Evolutionary conservation across 2,329 filamentous ascomycete genomes (phyloP).

Genomic region (Penicillium sp.): DNA sequence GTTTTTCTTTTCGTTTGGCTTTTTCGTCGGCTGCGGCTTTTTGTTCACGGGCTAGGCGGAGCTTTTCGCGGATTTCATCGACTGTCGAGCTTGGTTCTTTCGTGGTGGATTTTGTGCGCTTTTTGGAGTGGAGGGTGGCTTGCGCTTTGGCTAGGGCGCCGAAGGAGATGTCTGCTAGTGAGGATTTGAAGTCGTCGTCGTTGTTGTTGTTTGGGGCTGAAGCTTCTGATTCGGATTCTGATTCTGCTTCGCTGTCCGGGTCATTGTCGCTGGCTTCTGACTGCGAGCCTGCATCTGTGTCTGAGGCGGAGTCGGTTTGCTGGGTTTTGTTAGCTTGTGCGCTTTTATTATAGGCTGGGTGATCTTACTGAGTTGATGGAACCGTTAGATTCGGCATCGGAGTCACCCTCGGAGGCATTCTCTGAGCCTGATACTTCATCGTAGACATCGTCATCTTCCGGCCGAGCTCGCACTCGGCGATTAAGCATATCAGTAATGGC

Average conservation of each 20-base stretch:
- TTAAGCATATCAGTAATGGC: conserved; percentile 39
- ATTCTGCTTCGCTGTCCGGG: conserved; percentile 30
- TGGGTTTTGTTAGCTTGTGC: background rate
- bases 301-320: conserved; percentile 1
- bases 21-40: background rate
- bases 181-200: conserved; percentile 34
- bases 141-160: conserved; percentile 87
- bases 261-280: conserved; percentile 42
- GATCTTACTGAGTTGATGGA: conserved; percentile 19
- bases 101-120: conserved; percentile 21
- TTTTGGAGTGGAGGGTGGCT: conserved; percentile 55
- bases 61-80: conserved; percentile 38
- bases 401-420: conserved; percentile 19
- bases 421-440: conserved; percentile 29
- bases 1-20: conserved; percentile 32
- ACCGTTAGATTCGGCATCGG: conserved; percentile 17
- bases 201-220: conserved; percentile 18
- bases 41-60: conserved; percentile 43
- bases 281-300: conserved; percentile 30
- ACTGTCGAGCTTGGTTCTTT: conserved; percentile 26
- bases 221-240: conserved; percentile 12
- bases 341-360: background rate
- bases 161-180: conserved; percentile 68
- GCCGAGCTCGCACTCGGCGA: conserved; percentile 41
- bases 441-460: conserved; percentile 41